These are phyloP conservation scores for Drechslerella dactyloides DNA, from an alignment of 2,329 filamentous ascomycete species.

Conservation along the genomic window DNA sequence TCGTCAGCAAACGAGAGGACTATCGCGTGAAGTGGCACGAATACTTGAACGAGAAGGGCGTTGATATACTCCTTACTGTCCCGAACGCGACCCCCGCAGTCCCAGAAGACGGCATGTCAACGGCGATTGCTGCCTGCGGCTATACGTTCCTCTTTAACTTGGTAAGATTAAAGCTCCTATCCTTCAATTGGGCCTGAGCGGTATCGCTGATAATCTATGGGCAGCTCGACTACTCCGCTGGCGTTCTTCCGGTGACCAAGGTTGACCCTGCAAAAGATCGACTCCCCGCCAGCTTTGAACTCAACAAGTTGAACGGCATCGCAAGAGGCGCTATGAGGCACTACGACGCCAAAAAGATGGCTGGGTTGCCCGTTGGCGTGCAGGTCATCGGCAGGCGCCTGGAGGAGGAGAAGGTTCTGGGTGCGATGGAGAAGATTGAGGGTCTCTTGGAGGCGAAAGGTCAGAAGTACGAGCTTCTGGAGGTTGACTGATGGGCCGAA, in stretches of 20 bases:
- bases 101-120: slow-evolving; percentile 83
- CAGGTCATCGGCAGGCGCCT: slow-evolving; percentile 80
- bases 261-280: slow-evolving; percentile 74
- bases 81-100: slow-evolving; percentile 89
- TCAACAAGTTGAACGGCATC: slow-evolving; percentile 75
- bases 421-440: slow-evolving; percentile 79
- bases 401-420: slow-evolving; percentile 86
- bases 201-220: slow-evolving; percentile 7
- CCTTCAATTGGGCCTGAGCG: not conserved
- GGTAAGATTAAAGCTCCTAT: slow-evolving; percentile 61
- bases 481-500: slow-evolving; percentile 30
- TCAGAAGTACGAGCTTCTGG: slow-evolving; percentile 62
- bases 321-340: slow-evolving; percentile 82
- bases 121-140: slow-evolving; percentile 83
- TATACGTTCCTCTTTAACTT: slow-evolving; percentile 95
- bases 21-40: slow-evolving; percentile 80
- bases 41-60: slow-evolving; percentile 76
- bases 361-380: slow-evolving; percentile 83
- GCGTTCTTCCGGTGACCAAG: slow-evolving; percentile 82
- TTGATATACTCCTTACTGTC: slow-evolving; percentile 82
- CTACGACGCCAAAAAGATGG: slow-evolving; percentile 83
- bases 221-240: slow-evolving; percentile 82
- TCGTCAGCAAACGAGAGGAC: slow-evolving; percentile 76
- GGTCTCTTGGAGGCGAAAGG: slow-evolving; percentile 67
- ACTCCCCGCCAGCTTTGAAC: slow-evolving; percentile 67